Base-by-base conservation (phyloP, 305 asterid species). In the Fraxinus nigra region DNA sequence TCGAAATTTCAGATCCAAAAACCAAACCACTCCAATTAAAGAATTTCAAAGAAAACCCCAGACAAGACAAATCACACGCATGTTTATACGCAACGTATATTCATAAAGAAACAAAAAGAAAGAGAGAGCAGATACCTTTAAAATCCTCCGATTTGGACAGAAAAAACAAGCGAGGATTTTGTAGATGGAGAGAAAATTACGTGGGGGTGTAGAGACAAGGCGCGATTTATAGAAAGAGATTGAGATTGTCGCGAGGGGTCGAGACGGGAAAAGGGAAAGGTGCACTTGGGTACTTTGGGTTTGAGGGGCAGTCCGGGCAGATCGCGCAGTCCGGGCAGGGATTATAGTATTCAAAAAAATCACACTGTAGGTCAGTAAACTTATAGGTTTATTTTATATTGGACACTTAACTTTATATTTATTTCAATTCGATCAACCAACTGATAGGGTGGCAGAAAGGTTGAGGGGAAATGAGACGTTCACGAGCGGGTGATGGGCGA, bases 1-100 rank as follows among this genome's bases (percentile, higher is more conserved):
- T 83, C 82, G 76, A 74, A 84, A 33, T 33, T 78, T 78, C 73
- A 56, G 80, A 78, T 56, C 80, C 73, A 78, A 33, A n/a, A 33
- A 33, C 22, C 22, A 78, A 56, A 33, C 22, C 73, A 35, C 69
- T 0, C 18, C 56, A 33, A 78, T 77, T 35, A 59, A 56, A 34
- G 35, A 33, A 13, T 37, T 51, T 24, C 48, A 51, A 54, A 54
- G 26, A 13, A 77, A 54, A 11, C 61, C 8, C 7, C 54, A 56
- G 26, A 22, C 40, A 11, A 56, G 46, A 77, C 80, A 78, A 56
- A 76, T 24, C 43, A 5, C 32, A 10, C 33, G 65, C 20, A 56
- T 24, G n/a, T 77, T 35, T 37, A 18, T 63, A 33, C 9, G 43
- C 65, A 77, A 20, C 73, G 28, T 32, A 20, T 18, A n/a, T 32